A percentile compares a stretch with the other conserved stretches of the same genome.
These are phyloP conservation scores for Colletotrichum camelliae DNA, from an alignment of 2,329 filamentous ascomycete species.

Conservation along the genomic window DNA sequence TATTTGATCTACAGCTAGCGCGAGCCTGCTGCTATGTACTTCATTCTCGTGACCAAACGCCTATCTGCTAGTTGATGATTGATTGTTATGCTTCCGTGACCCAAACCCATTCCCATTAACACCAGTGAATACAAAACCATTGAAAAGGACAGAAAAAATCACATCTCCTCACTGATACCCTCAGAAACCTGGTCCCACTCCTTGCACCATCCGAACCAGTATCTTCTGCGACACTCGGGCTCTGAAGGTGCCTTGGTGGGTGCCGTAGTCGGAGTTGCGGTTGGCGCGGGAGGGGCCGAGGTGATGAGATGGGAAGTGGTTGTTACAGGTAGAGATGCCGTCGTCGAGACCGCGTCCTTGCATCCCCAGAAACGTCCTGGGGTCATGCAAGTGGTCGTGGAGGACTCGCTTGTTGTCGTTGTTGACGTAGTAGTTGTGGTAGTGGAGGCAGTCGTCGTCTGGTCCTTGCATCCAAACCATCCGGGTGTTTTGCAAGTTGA, in stretches of 20 bases:
- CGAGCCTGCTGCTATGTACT: neutral
- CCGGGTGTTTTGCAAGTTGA: constrained; percentile 67
- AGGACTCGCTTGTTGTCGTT: constrained; percentile 27
- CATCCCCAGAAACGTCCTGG: constrained; percentile 66
- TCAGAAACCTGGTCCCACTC: constrained; percentile 32
- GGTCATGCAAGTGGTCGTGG: constrained; percentile 48
- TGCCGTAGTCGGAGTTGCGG: constrained; percentile 30
- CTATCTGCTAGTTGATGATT: neutral
- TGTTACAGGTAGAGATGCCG: constrained; percentile 7
- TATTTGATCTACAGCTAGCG: neutral
- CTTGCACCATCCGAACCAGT: constrained; percentile 48
- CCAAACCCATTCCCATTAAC: neutral
- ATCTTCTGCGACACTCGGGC: constrained; percentile 39
- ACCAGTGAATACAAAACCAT: neutral
- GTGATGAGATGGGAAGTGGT: constrained; percentile 32
- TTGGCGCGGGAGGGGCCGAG: constrained; percentile 36
- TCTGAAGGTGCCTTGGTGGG: constrained; percentile 28
- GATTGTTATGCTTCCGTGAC: neutral
- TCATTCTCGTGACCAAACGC: neutral
- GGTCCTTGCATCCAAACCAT: constrained; percentile 71
- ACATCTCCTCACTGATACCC: constrained; percentile 17
- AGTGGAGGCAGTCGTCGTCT: constrained; percentile 37
- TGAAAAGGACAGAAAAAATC: neutral
- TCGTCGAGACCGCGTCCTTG: constrained; percentile 41
- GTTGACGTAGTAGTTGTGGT: constrained; percentile 29